phyloP scores from a whole-genome alignment of 148 eudicot genomes.

The Simmondsia chinensis region DNA sequence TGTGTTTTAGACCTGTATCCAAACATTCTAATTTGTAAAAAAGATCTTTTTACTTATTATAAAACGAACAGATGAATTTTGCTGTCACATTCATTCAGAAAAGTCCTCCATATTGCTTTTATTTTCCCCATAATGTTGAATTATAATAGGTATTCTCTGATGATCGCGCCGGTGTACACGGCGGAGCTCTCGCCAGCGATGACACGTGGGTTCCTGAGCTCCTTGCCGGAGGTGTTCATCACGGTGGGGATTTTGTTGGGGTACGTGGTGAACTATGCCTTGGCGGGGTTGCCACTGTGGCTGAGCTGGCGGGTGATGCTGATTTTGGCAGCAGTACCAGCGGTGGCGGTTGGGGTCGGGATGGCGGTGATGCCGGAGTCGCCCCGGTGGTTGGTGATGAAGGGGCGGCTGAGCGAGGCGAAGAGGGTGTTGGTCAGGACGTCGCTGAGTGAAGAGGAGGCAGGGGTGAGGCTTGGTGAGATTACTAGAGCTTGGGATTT shows the following conservation, averaged over 20 bases:
- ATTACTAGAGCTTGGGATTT: constrained; percentile 43
- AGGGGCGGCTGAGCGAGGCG: constrained; percentile 47
- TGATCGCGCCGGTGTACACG: constrained; percentile 86
- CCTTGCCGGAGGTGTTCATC: constrained; percentile 78
- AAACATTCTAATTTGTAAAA: too few relatives aligned
- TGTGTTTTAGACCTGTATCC: too few relatives aligned
- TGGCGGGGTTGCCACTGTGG: constrained; percentile 35
- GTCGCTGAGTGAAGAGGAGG: constrained; percentile 49
- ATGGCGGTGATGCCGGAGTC: constrained; percentile 83
- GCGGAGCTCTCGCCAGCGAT: constrained; percentile 74
- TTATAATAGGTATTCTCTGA: too few relatives aligned
- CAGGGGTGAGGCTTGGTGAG: constrained; percentile 47
- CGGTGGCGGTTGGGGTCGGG: constrained; percentile 39
- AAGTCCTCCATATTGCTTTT: too few relatives aligned
- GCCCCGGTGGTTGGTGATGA: constrained; percentile 88
- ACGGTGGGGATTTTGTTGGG: constrained; percentile 75
- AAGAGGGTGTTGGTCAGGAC: constrained; percentile 36
- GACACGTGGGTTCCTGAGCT: constrained; percentile 71
- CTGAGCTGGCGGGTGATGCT: constrained; percentile 83
- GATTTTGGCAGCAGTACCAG: constrained; percentile 62
- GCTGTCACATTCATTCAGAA: too few relatives aligned
- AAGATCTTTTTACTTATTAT: too few relatives aligned
- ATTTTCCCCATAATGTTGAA: too few relatives aligned
- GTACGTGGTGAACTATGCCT: constrained; percentile 46
- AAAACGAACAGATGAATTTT: too few relatives aligned